phyloP scores from a whole-genome alignment of 305 asterid genomes.

The Fraxinus dipetala region DNA sequence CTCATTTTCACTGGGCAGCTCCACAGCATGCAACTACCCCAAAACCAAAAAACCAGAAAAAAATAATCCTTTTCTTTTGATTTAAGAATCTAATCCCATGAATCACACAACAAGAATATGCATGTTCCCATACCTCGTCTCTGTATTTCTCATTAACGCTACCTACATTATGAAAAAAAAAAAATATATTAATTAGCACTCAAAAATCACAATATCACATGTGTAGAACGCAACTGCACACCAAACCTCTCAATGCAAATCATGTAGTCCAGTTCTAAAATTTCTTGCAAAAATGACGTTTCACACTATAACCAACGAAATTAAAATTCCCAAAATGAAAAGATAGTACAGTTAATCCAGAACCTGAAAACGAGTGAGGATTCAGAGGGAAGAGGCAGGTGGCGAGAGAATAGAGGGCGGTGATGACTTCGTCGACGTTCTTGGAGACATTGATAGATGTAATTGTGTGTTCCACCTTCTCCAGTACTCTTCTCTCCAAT shows the following conservation, averaged over 20 bases:
- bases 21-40: constrained; percentile 43
- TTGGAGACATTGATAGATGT: constrained; percentile 47
- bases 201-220: not conserved
- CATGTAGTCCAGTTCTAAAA: not conserved
- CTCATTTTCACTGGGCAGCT: constrained; percentile 46
- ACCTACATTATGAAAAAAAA: constrained; percentile 40
- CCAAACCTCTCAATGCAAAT: not conserved
- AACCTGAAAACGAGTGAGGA: constrained; percentile 52
- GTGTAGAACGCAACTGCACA: not conserved
- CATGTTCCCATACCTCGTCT: constrained; percentile 45
- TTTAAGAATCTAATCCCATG: not conserved
- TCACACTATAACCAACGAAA: not conserved
- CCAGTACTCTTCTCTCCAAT: constrained; percentile 46
- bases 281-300: not conserved
- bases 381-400: constrained; percentile 55
- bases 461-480: constrained; percentile 58
- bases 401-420: constrained; percentile 74
- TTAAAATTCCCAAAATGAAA: not conserved
- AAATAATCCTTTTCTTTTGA: not conserved
- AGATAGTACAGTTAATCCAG: not conserved
- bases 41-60: constrained; percentile 7
- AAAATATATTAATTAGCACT: not conserved
- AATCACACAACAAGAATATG: not conserved
- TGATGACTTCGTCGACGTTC: constrained; percentile 65
- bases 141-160: constrained; percentile 49